A percentile compares a stretch with the other conserved stretches of the same genome.
phyloP scores from a whole-genome alignment of 257 asterid species.

The Lycium barbarum region DNA sequence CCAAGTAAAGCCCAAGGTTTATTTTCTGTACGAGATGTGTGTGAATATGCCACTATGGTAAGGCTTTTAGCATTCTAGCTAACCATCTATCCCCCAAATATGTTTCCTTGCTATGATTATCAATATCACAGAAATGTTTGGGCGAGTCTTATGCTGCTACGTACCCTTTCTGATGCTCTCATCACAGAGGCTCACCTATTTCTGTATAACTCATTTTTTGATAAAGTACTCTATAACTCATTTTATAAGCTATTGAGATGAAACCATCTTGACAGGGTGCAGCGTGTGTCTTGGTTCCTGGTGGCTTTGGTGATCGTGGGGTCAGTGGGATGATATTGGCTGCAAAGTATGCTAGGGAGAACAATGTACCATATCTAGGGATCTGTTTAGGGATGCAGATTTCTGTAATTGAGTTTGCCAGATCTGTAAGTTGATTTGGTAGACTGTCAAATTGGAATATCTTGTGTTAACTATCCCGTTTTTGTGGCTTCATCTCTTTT shows the following conservation, averaged over 20 bases:
- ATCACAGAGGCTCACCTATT: conserved; percentile 12
- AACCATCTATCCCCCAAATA: background rate
- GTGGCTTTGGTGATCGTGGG: conserved; percentile 99
- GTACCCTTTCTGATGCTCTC: background rate
- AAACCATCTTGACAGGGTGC: conserved; percentile 62
- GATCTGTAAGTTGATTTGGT: conserved; percentile 68
- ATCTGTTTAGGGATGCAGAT: conserved; percentile 99
- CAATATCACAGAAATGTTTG: conserved; percentile 10
- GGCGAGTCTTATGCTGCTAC: background rate
- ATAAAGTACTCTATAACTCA: background rate
- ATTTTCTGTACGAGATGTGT: background rate
- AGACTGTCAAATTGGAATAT: conserved; percentile 13
- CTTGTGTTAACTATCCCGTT: conserved; percentile 16
- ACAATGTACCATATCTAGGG: conserved; percentile 85
- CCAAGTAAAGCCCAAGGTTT: background rate
- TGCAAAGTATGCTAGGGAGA: conserved; percentile 95
- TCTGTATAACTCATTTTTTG: conserved; percentile 8
- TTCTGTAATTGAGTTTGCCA: conserved; percentile 88
- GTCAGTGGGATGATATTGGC: conserved; percentile 95
- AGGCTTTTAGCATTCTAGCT: background rate
- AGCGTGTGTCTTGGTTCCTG: conserved; percentile 94
- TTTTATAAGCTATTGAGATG: conserved; percentile 10
- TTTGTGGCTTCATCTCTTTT: conserved; percentile 10
- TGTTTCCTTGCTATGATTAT: background rate
- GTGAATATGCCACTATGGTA: conserved; percentile 6